Evolutionary conservation across 805 yeast genomes (phyloP), one percentile per base, ranked within the genome.

Genomic region (Candida caryicola): DNA sequence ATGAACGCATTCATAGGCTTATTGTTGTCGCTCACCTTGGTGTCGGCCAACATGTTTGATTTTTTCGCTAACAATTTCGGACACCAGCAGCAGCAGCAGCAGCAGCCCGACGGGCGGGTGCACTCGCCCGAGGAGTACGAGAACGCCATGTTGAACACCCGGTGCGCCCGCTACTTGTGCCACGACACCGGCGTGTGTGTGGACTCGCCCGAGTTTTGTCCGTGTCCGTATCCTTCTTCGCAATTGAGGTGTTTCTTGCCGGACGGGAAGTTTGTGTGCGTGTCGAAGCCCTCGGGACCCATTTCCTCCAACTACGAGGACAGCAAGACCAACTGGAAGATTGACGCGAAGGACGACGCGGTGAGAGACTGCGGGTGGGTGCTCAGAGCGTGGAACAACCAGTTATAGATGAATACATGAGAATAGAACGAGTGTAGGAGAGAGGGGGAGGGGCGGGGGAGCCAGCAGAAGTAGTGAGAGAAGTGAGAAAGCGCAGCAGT

Each of bases 341-440:
- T 58, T 63, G 84, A 46, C 68, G 82, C 64, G 45, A 32, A 66
- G 60, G 52, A 86, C 76, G 49, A 66, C 69, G 43, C 69, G 29
- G 56, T 69, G 28, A 55, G 93, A 57, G 96, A 85, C 53, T 91
- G 98, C 60, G 84, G 85, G 6, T 90, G 91, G 86, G 96, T 87
- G 2, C 58, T 61, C 18, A 69, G 86, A 38, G 91, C 88, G 0
- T 85, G 76, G 68, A 71, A 73, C 14, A 91, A 88, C 17, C 29
- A 42, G 33, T 44, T 54, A 19, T 50, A 39, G 23, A 27, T 31
- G 19, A 5, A 29, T 6, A 29, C n/a, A n/a, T n/a, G n/a, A n/a
- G n/a, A n/a, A n/a, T 7, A 23, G 25, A 23, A 10, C 7, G 25
- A 23, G 25, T 8, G 25, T 8, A 10, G 25, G 25, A 23, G 25